Evolutionary conservation across 192 early-diverging fungal genomes (phyloP), one percentile per base, ranked within the genome.

Genomic region (Thoreauomyces humboldtii): DNA sequence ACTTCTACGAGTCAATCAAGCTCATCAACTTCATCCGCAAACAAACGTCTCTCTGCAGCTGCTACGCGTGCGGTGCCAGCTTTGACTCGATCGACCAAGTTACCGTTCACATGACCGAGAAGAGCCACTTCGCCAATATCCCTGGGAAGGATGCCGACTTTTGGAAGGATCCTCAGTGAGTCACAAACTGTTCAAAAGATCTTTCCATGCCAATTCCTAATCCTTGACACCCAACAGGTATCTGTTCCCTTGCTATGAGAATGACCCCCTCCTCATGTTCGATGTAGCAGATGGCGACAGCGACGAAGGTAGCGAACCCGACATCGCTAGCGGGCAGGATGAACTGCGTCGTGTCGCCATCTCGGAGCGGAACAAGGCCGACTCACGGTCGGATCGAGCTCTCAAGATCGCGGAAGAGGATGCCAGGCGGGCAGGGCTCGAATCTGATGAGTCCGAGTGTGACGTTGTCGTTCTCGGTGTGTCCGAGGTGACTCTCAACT

Each of bases 1-100:
- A 92, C 67, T 92, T 98, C 59, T 94, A 98, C 81, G 76, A 79
- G 58, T 88, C 88, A 4, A 87, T 98, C 36, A 67, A 76, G 4
- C 74, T 95, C 57, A 88, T 98, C 78, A 98, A 98, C 72, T 90
- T 84, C 54, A 85, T 95, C 59, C 87, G 95, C 29, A 77, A 60
- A 7, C 81, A 81, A 62, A 81, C 91, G 2, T 82, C 82, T 24
- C 60, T 73, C 2, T 74, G 66, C 44, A 57, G 73, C 4, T 95
- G 94, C 70, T 92, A 88, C 70, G 83, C 83, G 12, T 97, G 94
- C 64, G 36, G 59, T 11, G 44, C 61, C 33, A 47, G 28, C 0
- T 83, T 92, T 53, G 81, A 78, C 7, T 59, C 63, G 11, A 61
- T 72, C 0, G 48, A 59, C 1, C 58, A 72, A 1, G 50, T 97